phyloP scores from a whole-genome alignment of 2,329 filamentous ascomycete species.

The Rhynchosporium secalis region DNA sequence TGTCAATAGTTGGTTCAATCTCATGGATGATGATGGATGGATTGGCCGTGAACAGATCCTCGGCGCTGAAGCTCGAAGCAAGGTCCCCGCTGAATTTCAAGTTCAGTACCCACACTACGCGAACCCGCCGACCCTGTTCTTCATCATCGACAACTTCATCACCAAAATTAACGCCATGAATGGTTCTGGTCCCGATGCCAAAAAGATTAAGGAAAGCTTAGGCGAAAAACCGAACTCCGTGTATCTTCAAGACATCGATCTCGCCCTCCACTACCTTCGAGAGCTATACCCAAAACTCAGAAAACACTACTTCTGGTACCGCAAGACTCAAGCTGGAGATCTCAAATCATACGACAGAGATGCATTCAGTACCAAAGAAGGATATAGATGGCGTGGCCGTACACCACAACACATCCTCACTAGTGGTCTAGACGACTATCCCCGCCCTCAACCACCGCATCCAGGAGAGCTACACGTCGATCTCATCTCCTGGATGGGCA shows the following conservation, averaged over 20 bases:
- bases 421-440: slow-evolving; percentile 94
- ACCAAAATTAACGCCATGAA: slow-evolving; percentile 67
- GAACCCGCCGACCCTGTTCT: slow-evolving; percentile 92
- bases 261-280: slow-evolving; percentile 70
- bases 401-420: slow-evolving; percentile 85
- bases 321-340: slow-evolving; percentile 85
- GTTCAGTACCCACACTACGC: slow-evolving; percentile 96
- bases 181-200: slow-evolving; percentile 49
- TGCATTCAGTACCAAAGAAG: slow-evolving; percentile 86
- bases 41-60: slow-evolving; percentile 96
- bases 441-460: slow-evolving; percentile 87
- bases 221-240: slow-evolving; percentile 55
- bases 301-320: slow-evolving; percentile 93
- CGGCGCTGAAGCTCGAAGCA: slow-evolving; percentile 86
- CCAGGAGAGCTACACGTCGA: slow-evolving; percentile 95
- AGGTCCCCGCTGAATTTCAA: slow-evolving; percentile 91
- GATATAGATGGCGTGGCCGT: slow-evolving; percentile 91
- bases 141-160: slow-evolving; percentile 82
- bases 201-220: slow-evolving; percentile 46
- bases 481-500: slow-evolving; percentile 94
- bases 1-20: slow-evolving; percentile 90
- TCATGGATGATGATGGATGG: slow-evolving; percentile 97
- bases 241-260: slow-evolving; percentile 66
- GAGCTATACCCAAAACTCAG: slow-evolving; percentile 83
- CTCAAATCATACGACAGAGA: slow-evolving; percentile 88